Conservation (phyloP, 768 basidiomycete species). For the Pulveroboletus sp. region DNA sequence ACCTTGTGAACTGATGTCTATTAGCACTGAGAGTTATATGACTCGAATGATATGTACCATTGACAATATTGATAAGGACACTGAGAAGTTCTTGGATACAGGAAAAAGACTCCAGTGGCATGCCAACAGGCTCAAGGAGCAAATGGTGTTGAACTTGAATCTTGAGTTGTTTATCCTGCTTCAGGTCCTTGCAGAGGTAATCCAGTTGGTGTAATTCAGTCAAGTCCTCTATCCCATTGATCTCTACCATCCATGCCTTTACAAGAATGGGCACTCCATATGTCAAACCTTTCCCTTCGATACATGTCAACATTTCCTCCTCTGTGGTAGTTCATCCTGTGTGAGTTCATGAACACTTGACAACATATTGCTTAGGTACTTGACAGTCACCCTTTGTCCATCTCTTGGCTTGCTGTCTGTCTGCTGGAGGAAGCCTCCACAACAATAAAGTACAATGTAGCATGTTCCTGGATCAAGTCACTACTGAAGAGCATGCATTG, state of each 20-base stretch:
- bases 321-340: not conserved
- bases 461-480: not conserved
- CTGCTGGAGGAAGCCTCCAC: too few relatives aligned
- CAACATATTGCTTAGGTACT: not conserved
- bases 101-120: not conserved
- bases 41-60: not conserved
- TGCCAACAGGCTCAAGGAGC: not conserved
- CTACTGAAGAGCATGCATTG: too few relatives aligned
- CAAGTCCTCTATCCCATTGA: not conserved
- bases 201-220: not conserved
- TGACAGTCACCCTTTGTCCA: too few relatives aligned
- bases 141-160: not conserved
- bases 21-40: not conserved
- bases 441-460: not conserved
- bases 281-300: not conserved
- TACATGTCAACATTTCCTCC: not conserved
- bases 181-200: not conserved
- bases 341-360: not conserved
- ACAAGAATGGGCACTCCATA: not conserved
- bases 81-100: not conserved
- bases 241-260: not conserved
- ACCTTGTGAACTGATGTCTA: not conserved
- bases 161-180: not conserved
- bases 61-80: not conserved
- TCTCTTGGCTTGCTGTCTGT: too few relatives aligned